Evolutionary conservation across 2,329 filamentous ascomycete genomes (phyloP).

Genomic region (Xylaria sp.): DNA sequence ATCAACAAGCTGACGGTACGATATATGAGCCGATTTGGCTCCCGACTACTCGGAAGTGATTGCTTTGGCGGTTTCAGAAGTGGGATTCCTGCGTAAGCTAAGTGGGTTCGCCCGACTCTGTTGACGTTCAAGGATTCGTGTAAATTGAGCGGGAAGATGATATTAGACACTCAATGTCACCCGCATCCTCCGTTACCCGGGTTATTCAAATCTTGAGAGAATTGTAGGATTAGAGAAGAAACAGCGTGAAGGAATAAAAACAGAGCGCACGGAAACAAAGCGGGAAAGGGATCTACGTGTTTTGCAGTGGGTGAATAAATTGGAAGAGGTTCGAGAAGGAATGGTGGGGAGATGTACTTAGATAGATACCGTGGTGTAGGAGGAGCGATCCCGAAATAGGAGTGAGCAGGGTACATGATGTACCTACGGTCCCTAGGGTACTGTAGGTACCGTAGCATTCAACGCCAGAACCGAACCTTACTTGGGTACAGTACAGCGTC

Average conservation of each 20-base stretch:
- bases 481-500: neutral
- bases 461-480: neutral
- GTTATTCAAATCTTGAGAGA: conserved; percentile 12
- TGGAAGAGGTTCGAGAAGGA: conserved; percentile 21
- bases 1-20: conserved; percentile 13
- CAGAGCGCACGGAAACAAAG: neutral
- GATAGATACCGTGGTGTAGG: conserved; percentile 12
- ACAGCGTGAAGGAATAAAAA: conserved; percentile 11
- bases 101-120: conserved; percentile 24
- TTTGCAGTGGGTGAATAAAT: conserved; percentile 20
- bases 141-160: conserved; percentile 19
- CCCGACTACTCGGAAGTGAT: conserved; percentile 20
- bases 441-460: too few relatives aligned
- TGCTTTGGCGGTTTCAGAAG: conserved; percentile 42
- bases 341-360: conserved; percentile 29
- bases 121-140: conserved; percentile 21
- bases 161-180: conserved; percentile 5
- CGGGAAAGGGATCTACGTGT: conserved; percentile 23
- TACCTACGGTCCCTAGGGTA: neutral
- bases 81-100: conserved; percentile 36
- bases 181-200: conserved; percentile 7
- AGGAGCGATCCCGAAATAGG: conserved; percentile 28
- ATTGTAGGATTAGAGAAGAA: conserved; percentile 4
- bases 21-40: conserved; percentile 26
- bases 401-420: conserved; percentile 22